These are phyloP conservation scores for Syzygium oleosum DNA, from an alignment of 345 rosid genomes.

Conservation along the genomic window DNA sequence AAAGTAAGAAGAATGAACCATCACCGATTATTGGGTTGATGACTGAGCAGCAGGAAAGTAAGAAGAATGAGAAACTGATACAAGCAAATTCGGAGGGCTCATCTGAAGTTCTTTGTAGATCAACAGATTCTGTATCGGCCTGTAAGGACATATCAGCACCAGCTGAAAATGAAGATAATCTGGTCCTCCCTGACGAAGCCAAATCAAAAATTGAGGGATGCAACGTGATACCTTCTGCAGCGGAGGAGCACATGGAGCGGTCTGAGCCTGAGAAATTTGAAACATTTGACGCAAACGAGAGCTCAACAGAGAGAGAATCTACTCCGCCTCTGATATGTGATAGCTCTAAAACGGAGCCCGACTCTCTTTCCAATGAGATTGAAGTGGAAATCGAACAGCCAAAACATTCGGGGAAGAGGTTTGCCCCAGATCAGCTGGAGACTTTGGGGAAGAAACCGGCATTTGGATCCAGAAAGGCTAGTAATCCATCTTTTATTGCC, in stretches of 20 bases:
- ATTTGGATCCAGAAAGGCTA: slow-evolving; percentile 39
- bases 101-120: slow-evolving; percentile 23
- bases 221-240: slow-evolving; percentile 9
- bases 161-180: slow-evolving; percentile 30
- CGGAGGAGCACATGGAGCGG: slow-evolving; percentile 18
- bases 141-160: slow-evolving; percentile 14
- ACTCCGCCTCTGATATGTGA: slow-evolving; percentile 7
- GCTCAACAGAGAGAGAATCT: slow-evolving; percentile 22
- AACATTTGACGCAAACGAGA: slow-evolving; percentile 27
- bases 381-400: slow-evolving; percentile 45
- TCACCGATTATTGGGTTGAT: slow-evolving; percentile 19
- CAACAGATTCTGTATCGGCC: slow-evolving; percentile 14
- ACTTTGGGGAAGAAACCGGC: slow-evolving; percentile 31
- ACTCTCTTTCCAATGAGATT: slow-evolving; percentile 15
- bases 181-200: slow-evolving; percentile 20
- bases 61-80: slow-evolving; percentile 16
- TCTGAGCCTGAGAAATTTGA: slow-evolving; percentile 22
- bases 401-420: slow-evolving; percentile 48
- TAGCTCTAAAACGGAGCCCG: slow-evolving; percentile 14
- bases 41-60: slow-evolving; percentile 25
- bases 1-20: slow-evolving; percentile 27
- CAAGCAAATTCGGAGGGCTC: slow-evolving; percentile 11
- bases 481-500: slow-evolving; percentile 61
- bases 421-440: slow-evolving; percentile 40
- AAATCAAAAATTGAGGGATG: slow-evolving; percentile 17